Evolutionary conservation across 116 monocot species (phyloP).

Genomic region (Posidonia oceanica): DNA sequence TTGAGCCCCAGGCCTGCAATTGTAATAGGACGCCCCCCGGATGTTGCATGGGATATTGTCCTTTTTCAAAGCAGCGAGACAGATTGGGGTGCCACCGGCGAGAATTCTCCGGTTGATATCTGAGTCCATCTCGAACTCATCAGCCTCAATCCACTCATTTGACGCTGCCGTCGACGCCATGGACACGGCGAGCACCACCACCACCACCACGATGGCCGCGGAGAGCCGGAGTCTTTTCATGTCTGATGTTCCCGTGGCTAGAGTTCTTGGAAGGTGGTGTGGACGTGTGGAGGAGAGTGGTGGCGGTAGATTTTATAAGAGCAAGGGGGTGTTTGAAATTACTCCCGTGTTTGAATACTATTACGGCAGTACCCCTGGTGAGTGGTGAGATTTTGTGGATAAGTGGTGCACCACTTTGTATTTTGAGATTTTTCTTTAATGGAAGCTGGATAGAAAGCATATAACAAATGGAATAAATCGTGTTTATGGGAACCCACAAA

Average conservation of each 20-base stretch:
- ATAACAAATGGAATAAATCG: too few species aligned
- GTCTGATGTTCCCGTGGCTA: not conserved
- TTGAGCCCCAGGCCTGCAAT: slow-evolving; percentile 28
- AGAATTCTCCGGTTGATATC: slow-evolving; percentile 36
- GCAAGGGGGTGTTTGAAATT: too few species aligned
- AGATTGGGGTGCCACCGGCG: slow-evolving; percentile 7
- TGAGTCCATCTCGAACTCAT: slow-evolving; percentile 23
- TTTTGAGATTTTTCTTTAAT: too few species aligned
- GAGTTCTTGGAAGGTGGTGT: not conserved
- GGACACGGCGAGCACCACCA: not conserved
- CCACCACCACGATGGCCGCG: not conserved
- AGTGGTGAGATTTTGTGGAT: too few species aligned
- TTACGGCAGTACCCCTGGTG: too few species aligned
- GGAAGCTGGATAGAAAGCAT: too few species aligned
- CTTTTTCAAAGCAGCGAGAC: slow-evolving; percentile 1
- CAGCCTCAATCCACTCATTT: not conserved
- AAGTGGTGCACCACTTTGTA: too few species aligned
- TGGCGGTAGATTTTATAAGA: not conserved
- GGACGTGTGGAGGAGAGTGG: not conserved
- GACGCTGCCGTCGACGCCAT: not conserved
- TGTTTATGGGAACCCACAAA: too few species aligned
- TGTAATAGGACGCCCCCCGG: slow-evolving; percentile 39
- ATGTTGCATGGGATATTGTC: slow-evolving; percentile 24
- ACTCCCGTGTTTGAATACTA: too few species aligned
- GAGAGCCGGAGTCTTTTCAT: not conserved